Evolutionary conservation across 148 eudicot genomes (phyloP).

Genomic region (Pouteria glomerata): DNA sequence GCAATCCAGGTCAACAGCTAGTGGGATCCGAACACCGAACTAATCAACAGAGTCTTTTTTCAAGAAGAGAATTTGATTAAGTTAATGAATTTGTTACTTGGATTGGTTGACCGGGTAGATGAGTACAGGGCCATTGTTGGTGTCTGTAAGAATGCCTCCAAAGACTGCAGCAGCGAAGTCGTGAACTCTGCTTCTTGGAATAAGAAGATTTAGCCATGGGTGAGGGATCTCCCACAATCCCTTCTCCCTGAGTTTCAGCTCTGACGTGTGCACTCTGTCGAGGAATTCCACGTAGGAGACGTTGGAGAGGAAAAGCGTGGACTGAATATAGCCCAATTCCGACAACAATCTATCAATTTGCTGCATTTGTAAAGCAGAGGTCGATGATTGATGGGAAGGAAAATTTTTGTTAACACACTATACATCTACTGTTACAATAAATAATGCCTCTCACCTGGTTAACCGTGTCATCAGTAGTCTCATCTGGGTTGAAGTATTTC

Average conservation of each 20-base stretch:
- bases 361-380: constrained; percentile 43
- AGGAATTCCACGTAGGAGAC: constrained; percentile 76
- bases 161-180: constrained; percentile 65
- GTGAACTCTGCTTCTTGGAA: constrained; percentile 65
- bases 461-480: constrained; percentile 23
- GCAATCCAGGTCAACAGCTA: no score
- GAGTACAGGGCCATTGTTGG: constrained; percentile 79
- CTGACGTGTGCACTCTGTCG: constrained; percentile 77
- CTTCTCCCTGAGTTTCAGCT: constrained; percentile 58
- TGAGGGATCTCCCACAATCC: constrained; percentile 91
- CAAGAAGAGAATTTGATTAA: not conserved
- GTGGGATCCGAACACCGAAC: not conserved
- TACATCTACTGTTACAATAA: no score
- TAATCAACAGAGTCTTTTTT: not conserved
- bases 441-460: constrained; percentile 80
- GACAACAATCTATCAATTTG: constrained; percentile 38
- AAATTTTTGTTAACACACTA: no score
- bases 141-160: constrained; percentile 64
- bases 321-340: constrained; percentile 41
- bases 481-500: constrained; percentile 65
- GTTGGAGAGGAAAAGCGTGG: constrained; percentile 58
- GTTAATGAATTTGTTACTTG: constrained; percentile 38
- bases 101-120: constrained; percentile 84
- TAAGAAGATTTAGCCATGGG: constrained; percentile 91
- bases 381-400: constrained; percentile 3